phyloP scores from a whole-genome alignment of 2,329 filamentous ascomycete species.

The Clarireedia hainanense region DNA sequence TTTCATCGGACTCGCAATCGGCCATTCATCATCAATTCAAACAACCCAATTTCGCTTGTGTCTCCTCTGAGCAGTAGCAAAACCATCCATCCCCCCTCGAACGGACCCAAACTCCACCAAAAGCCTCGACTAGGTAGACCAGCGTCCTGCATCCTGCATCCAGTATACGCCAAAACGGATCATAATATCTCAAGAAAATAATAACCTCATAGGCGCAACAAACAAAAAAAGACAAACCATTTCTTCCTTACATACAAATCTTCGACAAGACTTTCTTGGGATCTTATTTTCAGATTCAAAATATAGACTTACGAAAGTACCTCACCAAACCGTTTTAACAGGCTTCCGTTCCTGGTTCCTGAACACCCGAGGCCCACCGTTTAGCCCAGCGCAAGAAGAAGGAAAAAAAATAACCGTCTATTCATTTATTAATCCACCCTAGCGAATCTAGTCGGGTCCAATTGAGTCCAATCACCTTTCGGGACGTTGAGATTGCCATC shows the following conservation, averaged over 20 bases:
- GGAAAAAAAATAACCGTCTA: neutral
- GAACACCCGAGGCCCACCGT: neutral
- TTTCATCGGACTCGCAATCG: neutral
- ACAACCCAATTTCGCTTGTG: neutral
- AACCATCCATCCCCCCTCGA: neutral
- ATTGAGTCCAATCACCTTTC: neutral
- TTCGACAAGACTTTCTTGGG: no score
- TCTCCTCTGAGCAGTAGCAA: neutral
- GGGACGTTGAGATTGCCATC: slow-evolving; percentile 1
- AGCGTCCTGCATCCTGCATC: no score
- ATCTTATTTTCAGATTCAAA: no score
- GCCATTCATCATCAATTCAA: neutral
- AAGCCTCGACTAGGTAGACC: no score
- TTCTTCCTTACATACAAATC: no score
- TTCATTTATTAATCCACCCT: neutral
- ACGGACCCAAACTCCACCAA: neutral
- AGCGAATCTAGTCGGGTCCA: neutral
- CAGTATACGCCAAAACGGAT: no score
- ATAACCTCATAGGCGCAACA: no score
- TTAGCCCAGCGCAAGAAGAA: neutral
- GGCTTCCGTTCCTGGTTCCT: slow-evolving; percentile 4
- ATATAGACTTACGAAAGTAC: neutral
- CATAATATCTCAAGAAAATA: no score
- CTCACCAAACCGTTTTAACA: neutral
- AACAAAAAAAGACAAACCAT: no score